Base-by-base conservation (phyloP, 306 rosid species). In the Lathyrus aphaca region DNA sequence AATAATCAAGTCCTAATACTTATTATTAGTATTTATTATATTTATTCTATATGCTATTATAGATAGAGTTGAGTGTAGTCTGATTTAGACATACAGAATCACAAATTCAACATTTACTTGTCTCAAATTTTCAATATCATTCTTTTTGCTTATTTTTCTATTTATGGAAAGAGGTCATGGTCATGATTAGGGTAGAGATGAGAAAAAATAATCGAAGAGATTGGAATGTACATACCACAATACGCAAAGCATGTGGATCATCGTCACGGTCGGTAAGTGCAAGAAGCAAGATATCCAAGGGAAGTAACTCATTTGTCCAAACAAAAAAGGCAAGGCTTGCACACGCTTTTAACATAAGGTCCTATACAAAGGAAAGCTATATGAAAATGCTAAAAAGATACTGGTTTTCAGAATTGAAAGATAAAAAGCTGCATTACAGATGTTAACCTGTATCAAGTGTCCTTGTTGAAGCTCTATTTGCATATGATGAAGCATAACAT, bases 241-340 rank as follows among this genome's bases (percentile, higher is more conserved):
- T 87, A 57, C 77, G 97, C 81, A 94, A 83, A 66, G 99, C 92
- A 80, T 89, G 96, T 18, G 99, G 97, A 87, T 94, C 99, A 87
- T 94, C 97, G 69, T 94, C 99, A 43, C 99, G 99, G 73, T 94
- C 99, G 77, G 74, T 89, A 48, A 94, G 96, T 25, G 99, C 99
- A 62, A 94, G 75, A 75, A 91, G 97, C 83, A 94, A 80, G 81
- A 91, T 94, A 80, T 94, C 99, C 85, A 94, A 77, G 61, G 99
- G 99, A 83, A 94, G 96, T 76, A 94, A 84, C 83, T 94, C 99
- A 61, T 90, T 80, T 64, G 82, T 86, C 97, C 99, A 94, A 74
- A 91, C 87, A 72, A 90, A 94, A 80, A 84, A 94, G 68, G 80
- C 80, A 72, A 94, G 92, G 82, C 88, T 94, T 65, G 97, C 75